Evolutionary conservation across 495 filamentous ascomycete species (phyloP), one percentile per base, ranked within the genome.

Genomic region (Penicillium robsamsonii): DNA sequence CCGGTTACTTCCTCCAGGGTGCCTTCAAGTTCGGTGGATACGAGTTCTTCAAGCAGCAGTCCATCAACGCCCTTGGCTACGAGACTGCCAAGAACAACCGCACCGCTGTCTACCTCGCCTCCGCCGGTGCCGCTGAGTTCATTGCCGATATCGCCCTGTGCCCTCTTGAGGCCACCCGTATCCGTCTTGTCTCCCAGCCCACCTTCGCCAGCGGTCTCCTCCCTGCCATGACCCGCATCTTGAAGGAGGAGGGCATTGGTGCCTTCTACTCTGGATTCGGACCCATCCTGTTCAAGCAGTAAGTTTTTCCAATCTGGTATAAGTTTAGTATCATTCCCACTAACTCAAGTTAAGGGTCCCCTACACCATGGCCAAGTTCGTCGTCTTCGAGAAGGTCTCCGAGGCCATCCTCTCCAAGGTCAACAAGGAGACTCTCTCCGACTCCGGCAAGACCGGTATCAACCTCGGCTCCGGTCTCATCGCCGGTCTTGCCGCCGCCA

Each of bases 341-440:
- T 66, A 43, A 67, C 61, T 33, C 8, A 25, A 33, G 33, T 20
- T 50, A 64, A 96, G 91, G 84, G 89, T 98, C 74, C 94, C 94
- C 57, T 98, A 98, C 82, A 98, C 94, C 74, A 97, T 98, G 94
- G 82, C 95, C 82, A 98, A 98, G 83, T 98, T 98, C 84, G 94
- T 96, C 76, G 94, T 96, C 64, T 97, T 87, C 86, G 94, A 98
- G 84, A 97, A 97, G 85, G 90, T 91, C 69, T 76, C 87, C 65
- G 95, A 98, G 81, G 58, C 79, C 46, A 67, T 90, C 80, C 97
- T 84, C 84, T 60, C 71, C 60, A 51, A 49, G 17, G 82, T 87
- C 65, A 87, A 93, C 84, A 97, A 97, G 83, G 75, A 84, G 64
- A 78, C 76, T 50, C 72, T 89, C 70, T 88, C 89, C 66, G 79